Evolutionary conservation across 148 eudicot genomes (phyloP).

Genomic region (Silene uniflora): DNA sequence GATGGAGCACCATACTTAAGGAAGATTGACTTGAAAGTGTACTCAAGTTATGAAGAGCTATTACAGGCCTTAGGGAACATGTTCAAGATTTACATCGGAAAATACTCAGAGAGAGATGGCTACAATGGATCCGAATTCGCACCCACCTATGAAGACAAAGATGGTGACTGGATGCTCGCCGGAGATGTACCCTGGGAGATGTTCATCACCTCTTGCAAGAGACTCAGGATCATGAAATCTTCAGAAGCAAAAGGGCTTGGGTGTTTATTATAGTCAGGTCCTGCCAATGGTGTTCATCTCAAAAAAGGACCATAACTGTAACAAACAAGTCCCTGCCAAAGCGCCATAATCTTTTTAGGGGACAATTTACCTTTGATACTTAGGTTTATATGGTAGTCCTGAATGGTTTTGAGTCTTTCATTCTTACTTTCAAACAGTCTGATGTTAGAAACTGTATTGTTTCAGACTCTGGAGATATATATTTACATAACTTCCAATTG

Average conservation of each 20-base stretch:
- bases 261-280: conserved; percentile 26
- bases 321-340: conserved; percentile 14
- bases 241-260: conserved; percentile 80
- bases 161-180: conserved; percentile 85
- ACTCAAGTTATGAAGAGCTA: conserved; percentile 49
- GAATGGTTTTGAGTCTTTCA: conserved; percentile 28
- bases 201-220: conserved; percentile 67
- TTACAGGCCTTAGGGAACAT: conserved; percentile 47
- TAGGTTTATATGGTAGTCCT: conserved; percentile 9
- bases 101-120: conserved; percentile 52
- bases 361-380: neutral
- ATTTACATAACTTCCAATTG: conserved; percentile 32
- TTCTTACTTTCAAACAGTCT: conserved; percentile 25
- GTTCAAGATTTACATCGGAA: conserved; percentile 54
- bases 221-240: conserved; percentile 74
- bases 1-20: conserved; percentile 79
- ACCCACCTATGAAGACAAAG: conserved; percentile 59
- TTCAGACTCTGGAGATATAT: conserved; percentile 30
- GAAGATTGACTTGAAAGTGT: conserved; percentile 57
- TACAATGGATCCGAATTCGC: conserved; percentile 49
- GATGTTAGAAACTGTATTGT: conserved; percentile 26
- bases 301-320: conserved; percentile 11
- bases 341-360: conserved; percentile 16
- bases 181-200: conserved; percentile 96
- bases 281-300: conserved; percentile 12